Percentiles rank a stretch among this genome's conserved stretches.
Conservation (phyloP, 2,329 filamentous ascomycete genomes). For the Beauveria varroae region DNA sequence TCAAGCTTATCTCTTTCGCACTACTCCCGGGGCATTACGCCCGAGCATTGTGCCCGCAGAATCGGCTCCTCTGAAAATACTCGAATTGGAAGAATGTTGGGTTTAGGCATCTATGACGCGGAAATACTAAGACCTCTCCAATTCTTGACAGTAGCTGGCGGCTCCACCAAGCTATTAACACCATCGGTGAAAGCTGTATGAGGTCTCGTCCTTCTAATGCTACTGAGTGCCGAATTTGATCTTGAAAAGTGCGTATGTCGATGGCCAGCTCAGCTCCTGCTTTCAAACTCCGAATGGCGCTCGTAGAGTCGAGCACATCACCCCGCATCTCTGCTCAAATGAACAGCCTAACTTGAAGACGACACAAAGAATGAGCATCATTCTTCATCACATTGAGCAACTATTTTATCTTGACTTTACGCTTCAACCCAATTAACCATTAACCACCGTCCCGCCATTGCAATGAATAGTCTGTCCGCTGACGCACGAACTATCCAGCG, state of each 20-base stretch:
- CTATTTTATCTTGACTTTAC: no score
- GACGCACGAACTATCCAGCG: conserved; percentile 64
- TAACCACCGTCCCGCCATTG: conserved; percentile 43
- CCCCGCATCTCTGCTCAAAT: no score
- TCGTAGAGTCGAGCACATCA: neutral
- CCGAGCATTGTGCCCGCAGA: neutral
- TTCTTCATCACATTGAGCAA: no score
- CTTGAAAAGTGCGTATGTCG: no score
- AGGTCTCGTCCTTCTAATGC: no score
- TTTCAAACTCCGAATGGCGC: neutral
- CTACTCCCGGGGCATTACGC: no score
- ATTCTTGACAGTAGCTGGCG: neutral
- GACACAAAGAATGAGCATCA: no score
- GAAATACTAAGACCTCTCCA: neutral
- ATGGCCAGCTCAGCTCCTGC: neutral
- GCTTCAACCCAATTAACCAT: conserved; percentile 27
- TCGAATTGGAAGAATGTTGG: neutral
- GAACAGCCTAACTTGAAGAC: no score
- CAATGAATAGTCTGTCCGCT: conserved; percentile 59
- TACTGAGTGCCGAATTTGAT: no score
- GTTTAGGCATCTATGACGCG: neutral
- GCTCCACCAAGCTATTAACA: neutral
- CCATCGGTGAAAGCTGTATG: no score
- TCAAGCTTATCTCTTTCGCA: neutral
- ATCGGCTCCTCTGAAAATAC: neutral